Base-by-base conservation (phyloP, 176 grass and related monocot genomes). In the Ananas comosus region DNA sequence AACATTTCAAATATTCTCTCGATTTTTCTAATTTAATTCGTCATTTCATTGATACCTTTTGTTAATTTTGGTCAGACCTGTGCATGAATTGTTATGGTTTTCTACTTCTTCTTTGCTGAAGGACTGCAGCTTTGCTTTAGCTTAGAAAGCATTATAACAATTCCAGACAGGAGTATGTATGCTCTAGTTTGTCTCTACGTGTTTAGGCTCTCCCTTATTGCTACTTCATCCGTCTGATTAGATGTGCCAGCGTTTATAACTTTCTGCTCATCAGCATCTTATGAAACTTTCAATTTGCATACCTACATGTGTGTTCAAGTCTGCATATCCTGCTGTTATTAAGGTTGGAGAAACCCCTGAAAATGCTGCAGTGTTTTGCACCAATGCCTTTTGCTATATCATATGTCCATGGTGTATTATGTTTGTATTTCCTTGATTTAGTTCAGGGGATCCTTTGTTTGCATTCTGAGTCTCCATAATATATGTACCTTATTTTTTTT, bases 401-500 rank as follows among this genome's bases (percentile, higher is more conserved):
- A 67, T 68, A 72, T 9, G 9, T 66, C 27, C 69, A 23, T 19
- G 23, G 48, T 68, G 50, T 78, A 69, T 48, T 69, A 51, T 23
- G 1, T 11, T 49, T 49, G 48, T 12, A 28, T 65, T 27, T 69
- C 16, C 3, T 27, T 33, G 8, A 21, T 19, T 70, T 70, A 28
- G 51, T 70, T 29, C 11, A 48, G n/a, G 51, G 53, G 6, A 63
- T 27, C 58, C 16, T 49, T 66, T 73, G 28, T 42, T 19, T 56
- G 23, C 6, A 13, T 22, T 5, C 18, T 19, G 13, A 21, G 7
- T 53, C 47, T 50, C 18, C 67, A 19, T 54, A 13, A 66, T 51
- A 66, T 51, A 56, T 72, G 27, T 50, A 3, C 71, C 70, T 49
- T 66, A 70, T 12, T 86, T 82, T 1, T 64, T 73, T 49, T 28